Evolutionary conservation across 495 filamentous ascomycete genomes (phyloP).

Genomic region (Penicillium tannophilum): DNA sequence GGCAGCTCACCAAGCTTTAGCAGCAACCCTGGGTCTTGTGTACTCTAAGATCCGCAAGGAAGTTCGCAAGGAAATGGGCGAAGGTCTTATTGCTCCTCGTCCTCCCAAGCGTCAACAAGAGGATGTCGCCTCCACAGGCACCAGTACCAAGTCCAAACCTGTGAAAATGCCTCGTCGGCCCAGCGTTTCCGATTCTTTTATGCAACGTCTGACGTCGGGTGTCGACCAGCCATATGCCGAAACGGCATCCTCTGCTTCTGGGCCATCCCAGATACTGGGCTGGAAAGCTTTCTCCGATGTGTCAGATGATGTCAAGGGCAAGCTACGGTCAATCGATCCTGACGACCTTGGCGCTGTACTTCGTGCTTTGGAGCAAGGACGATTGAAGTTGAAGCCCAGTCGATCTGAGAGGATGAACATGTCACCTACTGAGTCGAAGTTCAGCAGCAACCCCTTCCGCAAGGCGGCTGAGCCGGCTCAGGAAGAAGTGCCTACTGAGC

Average conservation of each 20-base stretch:
- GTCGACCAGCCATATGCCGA: constrained; percentile 30
- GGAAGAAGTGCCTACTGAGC: constrained; percentile 23
- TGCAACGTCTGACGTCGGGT: constrained; percentile 39
- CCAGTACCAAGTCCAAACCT: constrained; percentile 39
- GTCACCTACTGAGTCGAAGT: constrained; percentile 37
- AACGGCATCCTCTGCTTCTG: constrained; percentile 39
- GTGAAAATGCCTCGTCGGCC: constrained; percentile 41
- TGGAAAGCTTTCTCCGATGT: constrained; percentile 44
- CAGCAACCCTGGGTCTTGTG: constrained; percentile 42
- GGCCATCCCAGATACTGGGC: constrained; percentile 40
- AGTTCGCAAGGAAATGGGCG: constrained; percentile 44
- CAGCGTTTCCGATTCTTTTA: constrained; percentile 34
- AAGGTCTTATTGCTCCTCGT: constrained; percentile 30
- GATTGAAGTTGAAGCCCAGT: constrained; percentile 35
- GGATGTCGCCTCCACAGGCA: constrained; percentile 33
- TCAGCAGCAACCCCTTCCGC: constrained; percentile 18
- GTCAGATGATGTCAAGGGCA: constrained; percentile 43
- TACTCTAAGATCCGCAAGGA: constrained; percentile 50
- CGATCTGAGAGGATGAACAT: constrained; percentile 36
- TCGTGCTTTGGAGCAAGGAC: constrained; percentile 42
- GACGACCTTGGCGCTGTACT: constrained; percentile 40
- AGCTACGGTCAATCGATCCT: constrained; percentile 41
- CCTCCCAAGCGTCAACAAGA: constrained; percentile 43
- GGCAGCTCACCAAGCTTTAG: constrained; percentile 44
- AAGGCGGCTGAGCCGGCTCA: constrained; percentile 24